Base-by-base conservation (phyloP, 108 stramenopile species). In the Aurantiochytrium sp. region DNA sequence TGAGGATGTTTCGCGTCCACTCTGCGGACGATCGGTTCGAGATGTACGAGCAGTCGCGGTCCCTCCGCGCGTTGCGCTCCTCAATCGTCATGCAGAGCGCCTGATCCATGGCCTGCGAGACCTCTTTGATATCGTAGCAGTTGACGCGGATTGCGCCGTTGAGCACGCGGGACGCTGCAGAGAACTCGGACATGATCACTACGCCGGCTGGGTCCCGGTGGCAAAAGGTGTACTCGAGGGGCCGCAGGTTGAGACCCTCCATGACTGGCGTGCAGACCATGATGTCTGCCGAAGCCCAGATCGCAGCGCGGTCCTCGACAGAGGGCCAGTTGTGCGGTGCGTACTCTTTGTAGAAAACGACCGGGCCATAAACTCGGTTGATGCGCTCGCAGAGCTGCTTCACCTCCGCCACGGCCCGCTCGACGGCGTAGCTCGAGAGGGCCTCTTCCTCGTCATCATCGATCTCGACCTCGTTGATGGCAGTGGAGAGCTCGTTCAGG, bases 111-210 rank as follows among this genome's bases (percentile, higher is more conserved):
- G 93, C 93, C 1, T 93, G 95, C 22, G 96, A 95, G 4, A 95
- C 93, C 94, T 94, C 93, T 87, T 95, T 92, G 54, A 97, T 93
- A 69, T 98, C 96, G 91, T 94, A 99, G 4, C 98, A 98, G 89
- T 99, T 99, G 41, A 99, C 95, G n/a, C 97, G 93, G 54, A 99
- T 88, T 21, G 97, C 96, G 24, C 98, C 97, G 91, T 98, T 99
- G 37, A 99, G 91, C 68, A 99, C 96, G 31, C 94, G 94, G 73
- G 95, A 93, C 37, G 98, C 97, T 4, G 99, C 97, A 27, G 96
- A 96, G 89, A 99, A 99, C 90, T 99, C 99, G 4, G 97, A 97
- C 8, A 96, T 93, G 52, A 99, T 94, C 24, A 98, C 97, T 19
- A 98, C 97, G 42, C 99, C 99, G 3, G 98, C 96, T 52, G 73